phyloP scores from a whole-genome alignment of 2,329 filamentous ascomycete genomes.

The Colletotrichum tropicicola region DNA sequence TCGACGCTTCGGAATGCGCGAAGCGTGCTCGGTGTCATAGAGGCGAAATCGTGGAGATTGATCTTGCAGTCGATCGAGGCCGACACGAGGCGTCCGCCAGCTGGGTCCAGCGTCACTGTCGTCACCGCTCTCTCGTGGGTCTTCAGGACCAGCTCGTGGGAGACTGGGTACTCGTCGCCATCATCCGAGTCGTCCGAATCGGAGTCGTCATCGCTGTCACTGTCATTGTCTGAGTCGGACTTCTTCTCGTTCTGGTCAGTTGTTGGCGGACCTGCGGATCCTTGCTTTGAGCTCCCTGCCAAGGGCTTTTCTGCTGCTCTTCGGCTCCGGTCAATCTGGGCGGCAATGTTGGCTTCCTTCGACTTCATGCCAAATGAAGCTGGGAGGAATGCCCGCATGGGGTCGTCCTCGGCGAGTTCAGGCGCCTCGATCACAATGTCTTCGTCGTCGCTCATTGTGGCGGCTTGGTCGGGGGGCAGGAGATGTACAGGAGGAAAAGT shows the following conservation, averaged over 20 bases:
- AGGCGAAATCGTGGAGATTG: slow-evolving; percentile 94
- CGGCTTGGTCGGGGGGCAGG: neutral
- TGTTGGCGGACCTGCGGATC: slow-evolving; percentile 35
- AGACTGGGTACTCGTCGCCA: slow-evolving; percentile 89
- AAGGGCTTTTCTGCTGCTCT: slow-evolving; percentile 58
- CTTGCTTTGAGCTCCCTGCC: slow-evolving; percentile 36
- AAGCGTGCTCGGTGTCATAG: slow-evolving; percentile 94
- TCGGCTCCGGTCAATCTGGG: slow-evolving; percentile 83
- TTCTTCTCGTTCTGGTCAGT: slow-evolving; percentile 34
- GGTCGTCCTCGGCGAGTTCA: slow-evolving; percentile 69
- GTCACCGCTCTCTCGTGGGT: slow-evolving; percentile 92
- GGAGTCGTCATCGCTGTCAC: slow-evolving; percentile 59
- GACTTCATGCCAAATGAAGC: slow-evolving; percentile 86
- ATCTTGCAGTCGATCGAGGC: slow-evolving; percentile 90
- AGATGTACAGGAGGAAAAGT: neutral
- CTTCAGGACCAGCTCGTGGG: slow-evolving; percentile 91
- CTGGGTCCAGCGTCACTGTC: slow-evolving; percentile 82
- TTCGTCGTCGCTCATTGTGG: slow-evolving; percentile 64
- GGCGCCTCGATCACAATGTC: slow-evolving; percentile 66
- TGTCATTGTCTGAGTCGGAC: slow-evolving; percentile 42
- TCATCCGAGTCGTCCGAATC: slow-evolving; percentile 73
- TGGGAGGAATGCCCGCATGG: slow-evolving; percentile 81
- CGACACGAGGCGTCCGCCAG: slow-evolving; percentile 86
- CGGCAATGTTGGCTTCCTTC: slow-evolving; percentile 76
- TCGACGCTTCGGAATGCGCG: slow-evolving; percentile 94